A percentile compares a stretch with the other conserved stretches of the same genome.
Conservation (phyloP, 305 asterid species). For the Solanum chacoense region DNA sequence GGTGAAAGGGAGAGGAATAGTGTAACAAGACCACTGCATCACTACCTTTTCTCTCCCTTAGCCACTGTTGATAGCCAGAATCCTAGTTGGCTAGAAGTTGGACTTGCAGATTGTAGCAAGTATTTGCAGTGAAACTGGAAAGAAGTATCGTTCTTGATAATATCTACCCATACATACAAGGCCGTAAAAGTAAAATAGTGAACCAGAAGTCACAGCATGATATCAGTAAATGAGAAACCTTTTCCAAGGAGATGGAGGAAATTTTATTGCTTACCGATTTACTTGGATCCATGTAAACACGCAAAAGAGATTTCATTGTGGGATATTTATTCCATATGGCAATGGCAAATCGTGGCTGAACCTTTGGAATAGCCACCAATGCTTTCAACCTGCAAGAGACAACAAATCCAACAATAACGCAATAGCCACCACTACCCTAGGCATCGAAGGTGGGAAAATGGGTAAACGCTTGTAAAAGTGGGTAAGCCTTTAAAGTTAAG, state of each 20-base stretch:
- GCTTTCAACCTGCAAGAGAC: conserved; percentile 68
- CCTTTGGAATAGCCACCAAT: conserved; percentile 80
- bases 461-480: not conserved
- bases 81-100: not conserved
- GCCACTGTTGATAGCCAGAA: not conserved
- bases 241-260: not conserved
- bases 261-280: conserved; percentile 50
- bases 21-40: not conserved
- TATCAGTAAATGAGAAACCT: not conserved
- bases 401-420: not conserved
- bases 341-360: conserved; percentile 85
- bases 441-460: not conserved
- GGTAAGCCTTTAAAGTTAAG: not conserved
- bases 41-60: not conserved
- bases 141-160: not conserved
- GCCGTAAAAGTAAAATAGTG: not conserved
- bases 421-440: not conserved
- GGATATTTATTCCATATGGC: conserved; percentile 93
- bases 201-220: not conserved
- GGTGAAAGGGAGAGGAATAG: not conserved
- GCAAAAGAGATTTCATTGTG: conserved; percentile 86
- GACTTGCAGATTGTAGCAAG: not conserved
- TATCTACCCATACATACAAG: not conserved
- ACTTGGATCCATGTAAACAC: conserved; percentile 78
- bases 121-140: not conserved